A percentile compares a stretch with the other conserved stretches of the same genome.
Conservation (phyloP, 345 rosid genomes). For the Cardiospermum halicacabum region DNA sequence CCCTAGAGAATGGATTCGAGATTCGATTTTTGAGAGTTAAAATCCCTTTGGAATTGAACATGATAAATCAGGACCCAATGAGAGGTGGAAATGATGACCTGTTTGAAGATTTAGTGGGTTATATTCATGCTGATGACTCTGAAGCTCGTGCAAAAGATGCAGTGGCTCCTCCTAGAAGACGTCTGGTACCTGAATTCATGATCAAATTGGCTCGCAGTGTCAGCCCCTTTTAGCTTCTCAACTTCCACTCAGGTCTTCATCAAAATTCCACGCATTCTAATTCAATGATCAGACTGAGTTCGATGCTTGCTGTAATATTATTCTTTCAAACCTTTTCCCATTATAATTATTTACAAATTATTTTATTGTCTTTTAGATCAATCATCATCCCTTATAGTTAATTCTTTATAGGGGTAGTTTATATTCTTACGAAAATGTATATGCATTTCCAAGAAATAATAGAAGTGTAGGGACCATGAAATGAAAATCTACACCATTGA, state of each 20-base stretch:
- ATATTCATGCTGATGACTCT: conserved; percentile 50
- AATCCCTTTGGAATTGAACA: neutral
- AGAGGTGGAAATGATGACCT: conserved; percentile 86
- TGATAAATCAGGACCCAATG: conserved; percentile 78
- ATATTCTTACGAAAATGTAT: too few species aligned
- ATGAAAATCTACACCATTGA: neutral
- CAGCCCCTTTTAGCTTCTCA: conserved; percentile 61
- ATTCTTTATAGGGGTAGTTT: too few species aligned
- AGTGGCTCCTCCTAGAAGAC: conserved; percentile 64
- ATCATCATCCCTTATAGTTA: too few species aligned
- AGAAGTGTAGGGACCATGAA: too few species aligned
- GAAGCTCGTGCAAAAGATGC: conserved; percentile 52
- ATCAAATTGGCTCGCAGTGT: conserved; percentile 70
- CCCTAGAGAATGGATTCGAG: neutral
- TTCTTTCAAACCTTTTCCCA: too few species aligned
- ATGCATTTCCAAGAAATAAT: too few species aligned
- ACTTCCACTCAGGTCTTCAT: too few species aligned
- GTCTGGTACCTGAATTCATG: conserved; percentile 92
- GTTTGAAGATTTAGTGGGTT: conserved; percentile 75
- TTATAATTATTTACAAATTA: too few species aligned
- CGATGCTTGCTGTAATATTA: neutral
- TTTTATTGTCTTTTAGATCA: too few species aligned
- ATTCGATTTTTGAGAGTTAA: neutral
- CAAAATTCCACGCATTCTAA: neutral
- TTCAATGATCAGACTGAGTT: too few species aligned